Base-by-base conservation (phyloP, 108 stramenopile genomes). In the Aurantiochytrium sp. region DNA sequence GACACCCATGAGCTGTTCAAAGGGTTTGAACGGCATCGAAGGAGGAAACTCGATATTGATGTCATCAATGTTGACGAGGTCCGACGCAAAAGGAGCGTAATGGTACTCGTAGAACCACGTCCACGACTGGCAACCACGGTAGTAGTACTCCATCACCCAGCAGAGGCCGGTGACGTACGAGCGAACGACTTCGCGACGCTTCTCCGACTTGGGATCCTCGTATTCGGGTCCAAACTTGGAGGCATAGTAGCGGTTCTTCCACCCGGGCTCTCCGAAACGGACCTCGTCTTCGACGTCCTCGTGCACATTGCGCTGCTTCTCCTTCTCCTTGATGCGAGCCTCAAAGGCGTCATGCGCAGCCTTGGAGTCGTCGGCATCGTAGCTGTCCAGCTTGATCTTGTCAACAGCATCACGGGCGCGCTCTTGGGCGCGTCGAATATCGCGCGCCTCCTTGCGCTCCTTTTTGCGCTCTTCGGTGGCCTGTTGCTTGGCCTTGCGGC, bases 71-170 rank as follows among this genome's bases (percentile, higher is more conserved):
- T 99, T 97, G 88, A 94, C 91, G 49, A 99, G 93, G 94, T 99
- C 99, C 6, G 97, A 97, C 16, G 99, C 98, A 91, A 99, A 98
- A 5, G 98, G 98, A 10, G 97, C 98, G 90, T 99, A 99, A 90
- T 99, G 99, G 91, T 96, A 98, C 4, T 98, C 98, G 92, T 94
- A 99, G 87, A 96, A 99, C 98, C 98, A 99, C 69, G 96, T 97
- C 99, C 99, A 99, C 58, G 95, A 95, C 59, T 94, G 92, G 89
- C 96, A 96, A 6, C 98, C 98, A 58, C 95, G 94, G 93, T 98
- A 99, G 91, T 98, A 99, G 91, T 98, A 98, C 88, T 95, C 96
- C 96, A 99, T 96, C 14, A 99, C 99, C 99, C 99, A 99, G 92
- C 97, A 97, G 19, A 99, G 94, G 23, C 99, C 99, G 92, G 95